Percentiles rank a stretch among this genome's conserved stretches.
These are phyloP conservation scores for Gnetum montanum DNA, from an alignment of 75 land plant genomes.

Conservation along the genomic window DNA sequence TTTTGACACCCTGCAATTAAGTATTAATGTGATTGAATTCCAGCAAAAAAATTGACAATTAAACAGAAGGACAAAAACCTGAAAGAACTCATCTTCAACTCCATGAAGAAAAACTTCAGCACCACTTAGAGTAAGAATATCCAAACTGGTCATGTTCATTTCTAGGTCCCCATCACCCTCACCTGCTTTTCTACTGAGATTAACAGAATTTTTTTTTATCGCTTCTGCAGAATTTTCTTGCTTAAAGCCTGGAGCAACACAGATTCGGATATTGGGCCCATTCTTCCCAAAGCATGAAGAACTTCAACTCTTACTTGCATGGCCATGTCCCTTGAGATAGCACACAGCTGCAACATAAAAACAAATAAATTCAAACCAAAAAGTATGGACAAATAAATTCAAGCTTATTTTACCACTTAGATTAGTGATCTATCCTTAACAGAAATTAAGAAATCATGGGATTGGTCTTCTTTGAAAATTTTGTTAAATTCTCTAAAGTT, in stretches of 20 bases:
- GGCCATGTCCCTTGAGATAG: slow-evolving; percentile 56
- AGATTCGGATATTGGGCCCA: slow-evolving; percentile 35
- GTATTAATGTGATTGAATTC: no score
- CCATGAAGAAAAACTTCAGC: slow-evolving; percentile 78
- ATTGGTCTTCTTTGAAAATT: no score
- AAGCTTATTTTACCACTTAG: no score
- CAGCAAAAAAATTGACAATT: not conserved
- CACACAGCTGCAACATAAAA: slow-evolving; percentile 70
- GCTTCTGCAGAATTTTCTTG: slow-evolving; percentile 32
- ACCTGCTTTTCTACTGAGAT: not conserved
- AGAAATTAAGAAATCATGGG: no score
- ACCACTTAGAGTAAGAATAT: slow-evolving; percentile 23
- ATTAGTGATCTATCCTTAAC: no score
- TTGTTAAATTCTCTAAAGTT: no score
- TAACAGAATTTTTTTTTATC: slow-evolving; percentile 7
- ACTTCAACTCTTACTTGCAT: slow-evolving; percentile 55
- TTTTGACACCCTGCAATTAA: not conserved
- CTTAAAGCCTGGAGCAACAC: slow-evolving; percentile 50
- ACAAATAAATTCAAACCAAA: no score
- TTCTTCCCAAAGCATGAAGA: slow-evolving; percentile 48
- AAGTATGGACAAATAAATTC: no score
- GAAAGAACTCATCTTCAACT: slow-evolving; percentile 7
- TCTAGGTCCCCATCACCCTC: slow-evolving; percentile 12
- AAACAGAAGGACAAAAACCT: not conserved
- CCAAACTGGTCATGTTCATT: slow-evolving; percentile 5